A percentile compares a stretch with the other conserved stretches of the same genome.
phyloP scores from a whole-genome alignment of 208 protist genomes.

The Histomonas meleagridis region DNA sequence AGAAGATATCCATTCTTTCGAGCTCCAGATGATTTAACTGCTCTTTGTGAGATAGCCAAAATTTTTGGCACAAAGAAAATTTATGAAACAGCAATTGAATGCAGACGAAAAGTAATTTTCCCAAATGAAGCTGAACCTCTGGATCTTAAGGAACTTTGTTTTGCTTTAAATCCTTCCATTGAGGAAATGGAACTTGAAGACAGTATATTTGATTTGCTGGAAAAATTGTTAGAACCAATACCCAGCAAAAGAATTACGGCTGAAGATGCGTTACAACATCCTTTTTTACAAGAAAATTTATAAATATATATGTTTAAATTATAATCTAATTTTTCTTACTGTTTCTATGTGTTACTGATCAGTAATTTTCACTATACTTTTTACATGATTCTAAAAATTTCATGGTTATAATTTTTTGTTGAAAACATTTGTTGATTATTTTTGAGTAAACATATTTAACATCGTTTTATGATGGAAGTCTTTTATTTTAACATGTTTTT shows the following conservation, averaged over 20 bases:
- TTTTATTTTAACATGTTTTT: no score
- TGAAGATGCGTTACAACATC: neutral
- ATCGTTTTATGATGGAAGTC: no score
- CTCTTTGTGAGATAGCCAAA: constrained; percentile 27
- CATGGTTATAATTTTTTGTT: no score
- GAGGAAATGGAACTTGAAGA: neutral
- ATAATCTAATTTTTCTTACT: no score
- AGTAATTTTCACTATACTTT: no score
- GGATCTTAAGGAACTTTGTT: neutral
- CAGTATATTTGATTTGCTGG: neutral
- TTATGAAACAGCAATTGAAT: neutral
- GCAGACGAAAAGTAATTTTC: neutral
- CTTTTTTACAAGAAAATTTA: neutral
- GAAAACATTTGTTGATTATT: no score
- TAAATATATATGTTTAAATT: no score
- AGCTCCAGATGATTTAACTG: constrained; percentile 39
- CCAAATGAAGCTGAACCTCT: neutral
- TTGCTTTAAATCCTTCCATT: neutral
- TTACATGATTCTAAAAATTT: no score
- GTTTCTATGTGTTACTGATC: no score
- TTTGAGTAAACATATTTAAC: no score
- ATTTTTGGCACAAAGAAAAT: neutral
- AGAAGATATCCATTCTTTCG: constrained; percentile 43
- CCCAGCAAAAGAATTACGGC: neutral
- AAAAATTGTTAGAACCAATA: neutral